Base-by-base conservation (phyloP, 208 protist genomes). In the Trypanosoma platydactyli region DNA sequence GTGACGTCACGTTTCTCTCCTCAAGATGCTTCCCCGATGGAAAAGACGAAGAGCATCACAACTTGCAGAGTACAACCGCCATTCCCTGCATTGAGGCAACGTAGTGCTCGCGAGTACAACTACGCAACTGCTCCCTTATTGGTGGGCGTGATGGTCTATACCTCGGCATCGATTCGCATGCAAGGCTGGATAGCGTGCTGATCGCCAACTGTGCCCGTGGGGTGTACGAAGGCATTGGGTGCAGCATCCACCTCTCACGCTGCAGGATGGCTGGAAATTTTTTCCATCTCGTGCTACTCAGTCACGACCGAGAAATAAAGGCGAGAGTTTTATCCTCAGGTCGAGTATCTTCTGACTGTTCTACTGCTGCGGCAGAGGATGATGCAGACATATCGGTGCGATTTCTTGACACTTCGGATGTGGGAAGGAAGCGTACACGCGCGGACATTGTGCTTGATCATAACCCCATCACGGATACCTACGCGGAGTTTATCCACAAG, bases 71-170 rank as follows among this genome's bases (percentile, higher is more conserved):
- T 25, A 50, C 24, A 1, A 50, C 41, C 18, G 12, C 24, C 0
- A 54, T 59, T 18, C 83, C 84, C 3, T 69, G 83, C 5, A 24
- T 90, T 20, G 72, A 71, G 51, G 81, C 66, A 12, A 90, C 80
- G 1, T 53, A 60, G 3, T 60, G 71, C 54, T 83, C 80, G 5
- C 30, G 70, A 13, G 41, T 87, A 0, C 69, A 77, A 45, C 46
- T 87, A 9, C 50, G 63, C 11, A 64, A 73, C 46, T 90, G 84
- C 68, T 53, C 41, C 9, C 48, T 90, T 15, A 63, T 74, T 55
- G 84, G 81, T 59, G 84, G 80, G 13, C 84, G 84, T 33, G 84
- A 90, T 68, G 84, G 81, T 35, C 68, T 90, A 18, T 86, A 84
- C 51, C 58, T 85, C 5, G 81, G 84, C 13, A 70, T 87, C 44